Evolutionary conservation across 23 red algal genomes (phyloP).

Genomic region (Gracilariopsis chorda): DNA sequence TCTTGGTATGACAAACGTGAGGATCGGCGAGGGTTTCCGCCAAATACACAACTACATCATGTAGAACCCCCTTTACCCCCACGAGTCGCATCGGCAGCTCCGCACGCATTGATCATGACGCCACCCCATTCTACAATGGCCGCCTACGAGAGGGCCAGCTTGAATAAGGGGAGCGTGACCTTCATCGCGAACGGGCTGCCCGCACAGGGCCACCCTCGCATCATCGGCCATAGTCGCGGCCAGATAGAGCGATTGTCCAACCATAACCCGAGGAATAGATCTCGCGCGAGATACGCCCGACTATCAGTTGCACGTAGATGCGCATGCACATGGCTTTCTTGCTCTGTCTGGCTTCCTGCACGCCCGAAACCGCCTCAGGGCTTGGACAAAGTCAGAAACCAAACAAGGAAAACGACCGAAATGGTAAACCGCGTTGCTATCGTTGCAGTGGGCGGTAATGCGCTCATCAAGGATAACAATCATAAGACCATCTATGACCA

Average conservation of each 20-base stretch:
- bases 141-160: background rate
- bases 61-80: too few relatives aligned
- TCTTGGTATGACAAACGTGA: too few relatives aligned
- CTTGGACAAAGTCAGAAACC: background rate
- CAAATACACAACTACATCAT: too few relatives aligned
- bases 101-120: too few relatives aligned
- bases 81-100: too few relatives aligned
- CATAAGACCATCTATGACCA: slow-evolving; percentile 10
- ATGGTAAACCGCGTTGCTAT: background rate
- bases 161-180: background rate
- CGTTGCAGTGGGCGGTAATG: slow-evolving; percentile 43
- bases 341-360: background rate
- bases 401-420: background rate
- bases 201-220: background rate
- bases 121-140: background rate
- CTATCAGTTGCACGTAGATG: background rate
- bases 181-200: background rate
- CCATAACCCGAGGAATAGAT: background rate
- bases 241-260: background rate
- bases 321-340: background rate
- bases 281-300: background rate
- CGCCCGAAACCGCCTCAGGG: background rate
- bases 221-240: background rate
- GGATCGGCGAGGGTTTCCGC: too few relatives aligned
- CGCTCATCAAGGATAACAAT: slow-evolving; percentile 3